phyloP scores from a whole-genome alignment of 352 stramenopile genomes.

The Halophytophthora batemanensis region DNA sequence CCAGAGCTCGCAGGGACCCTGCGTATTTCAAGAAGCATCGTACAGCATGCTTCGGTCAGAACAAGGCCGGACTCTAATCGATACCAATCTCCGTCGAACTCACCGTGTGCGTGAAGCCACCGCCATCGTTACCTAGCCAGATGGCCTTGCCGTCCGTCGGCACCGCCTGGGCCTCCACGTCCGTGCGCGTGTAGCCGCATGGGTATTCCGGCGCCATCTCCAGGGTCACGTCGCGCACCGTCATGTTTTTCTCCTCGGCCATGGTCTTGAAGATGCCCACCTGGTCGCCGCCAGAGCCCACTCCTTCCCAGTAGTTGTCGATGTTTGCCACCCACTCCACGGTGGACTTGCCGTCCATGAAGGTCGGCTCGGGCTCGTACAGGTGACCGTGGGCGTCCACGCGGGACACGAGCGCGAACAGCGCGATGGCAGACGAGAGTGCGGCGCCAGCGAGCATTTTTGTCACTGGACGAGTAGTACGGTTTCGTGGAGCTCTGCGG shows the following conservation, averaged over 20 bases:
- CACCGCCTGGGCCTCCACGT: slow-evolving; percentile 18
- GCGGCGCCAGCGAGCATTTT: slow-evolving; percentile 9
- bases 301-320: slow-evolving; percentile 20
- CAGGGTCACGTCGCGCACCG: slow-evolving; percentile 19
- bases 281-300: slow-evolving; percentile 12
- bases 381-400: slow-evolving; percentile 17
- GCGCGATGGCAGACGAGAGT: slow-evolving; percentile 3
- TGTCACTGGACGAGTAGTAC: too few relatives aligned
- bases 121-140: slow-evolving; percentile 21
- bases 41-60: background rate
- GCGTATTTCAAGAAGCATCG: too few relatives aligned
- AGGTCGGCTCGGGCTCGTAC: slow-evolving; percentile 14
- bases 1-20: slow-evolving; percentile 40
- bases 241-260: slow-evolving; percentile 17
- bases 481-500: too few relatives aligned
- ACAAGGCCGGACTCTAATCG: background rate
- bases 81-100: background rate
- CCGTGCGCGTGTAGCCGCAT: slow-evolving; percentile 23
- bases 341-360: slow-evolving; percentile 6
- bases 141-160: slow-evolving; percentile 21
- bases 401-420: background rate
- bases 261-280: slow-evolving; percentile 12
- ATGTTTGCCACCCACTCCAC: slow-evolving; percentile 6
- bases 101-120: slow-evolving; percentile 19
- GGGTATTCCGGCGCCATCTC: slow-evolving; percentile 10